Base-by-base conservation (phyloP, 2,329 filamentous ascomycete genomes). In the Verticillium nonalfalfae region DNA sequence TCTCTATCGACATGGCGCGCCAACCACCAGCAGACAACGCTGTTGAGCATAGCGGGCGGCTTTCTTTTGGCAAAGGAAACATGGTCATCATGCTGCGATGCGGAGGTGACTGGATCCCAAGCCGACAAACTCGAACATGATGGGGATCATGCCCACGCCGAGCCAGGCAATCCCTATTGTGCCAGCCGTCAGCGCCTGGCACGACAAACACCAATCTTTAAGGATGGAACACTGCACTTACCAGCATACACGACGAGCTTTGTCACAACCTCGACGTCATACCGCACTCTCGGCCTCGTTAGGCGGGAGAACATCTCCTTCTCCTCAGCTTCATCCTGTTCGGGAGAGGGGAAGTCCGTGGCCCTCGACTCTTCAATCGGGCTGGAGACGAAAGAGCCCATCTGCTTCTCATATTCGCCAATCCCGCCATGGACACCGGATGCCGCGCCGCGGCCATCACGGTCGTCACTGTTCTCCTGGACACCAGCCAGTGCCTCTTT, bases 241-340 rank as follows among this genome's bases (percentile, higher is more conserved):
- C 94, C 95, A 62, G 90, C 85, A 78, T 99, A 99, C 31, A 99
- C 92, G 68, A 99, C 90, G 63, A 99, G 76, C 77, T 97, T 98
- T 5, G 95, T 98, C 40, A 99, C 90, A 45, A 99, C 94, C 75
- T 99, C 95, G n/a, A 98, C 94, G 75, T 99, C 95, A 71, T 98
- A 99, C 68, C 93, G 83, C 63, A 97, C 93, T 67, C 95, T 86
- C 57, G 95, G 93, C 76, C 90, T 91, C 65, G 93, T 88, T 60
- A 98, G 81, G 71, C 84, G 86, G 55, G 88, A 89, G 74, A 98
- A 97, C 73, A 98, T 88, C 72, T 96, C 90, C 67, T 82, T 84
- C 73, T 93, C 89, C 57, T 87, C 87, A 33, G 84, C 68, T 67
- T 84, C 81, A 55, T 83, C 78, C 57, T 80, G 78, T 31, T 78